Percentiles rank a stretch among this genome's conserved stretches.
Evolutionary conservation across 116 monocot genomes (phyloP).

Genomic region (Iris pallida): DNA sequence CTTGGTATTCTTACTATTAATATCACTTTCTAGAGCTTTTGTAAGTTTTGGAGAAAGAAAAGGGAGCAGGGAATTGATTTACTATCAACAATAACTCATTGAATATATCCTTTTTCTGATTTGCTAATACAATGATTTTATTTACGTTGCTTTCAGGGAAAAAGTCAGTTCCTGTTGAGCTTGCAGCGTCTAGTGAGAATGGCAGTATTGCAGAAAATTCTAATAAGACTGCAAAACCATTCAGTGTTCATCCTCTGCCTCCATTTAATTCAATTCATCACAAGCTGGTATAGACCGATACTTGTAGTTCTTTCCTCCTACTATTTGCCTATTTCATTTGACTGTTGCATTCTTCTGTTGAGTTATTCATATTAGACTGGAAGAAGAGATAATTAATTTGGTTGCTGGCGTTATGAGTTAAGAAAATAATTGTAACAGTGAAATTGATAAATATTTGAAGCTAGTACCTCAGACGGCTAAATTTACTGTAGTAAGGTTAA

Average conservation of each 20-base stretch:
- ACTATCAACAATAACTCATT: too few species aligned
- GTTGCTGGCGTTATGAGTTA: too few species aligned
- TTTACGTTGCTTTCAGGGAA: constrained; percentile 29
- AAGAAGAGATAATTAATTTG: too few species aligned
- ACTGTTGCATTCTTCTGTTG: neutral
- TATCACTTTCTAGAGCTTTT: too few species aligned
- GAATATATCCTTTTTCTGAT: too few species aligned
- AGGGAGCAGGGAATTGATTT: too few species aligned
- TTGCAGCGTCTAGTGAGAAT: constrained; percentile 31
- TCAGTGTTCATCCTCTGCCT: constrained; percentile 45
- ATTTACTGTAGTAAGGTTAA: too few species aligned
- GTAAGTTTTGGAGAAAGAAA: too few species aligned
- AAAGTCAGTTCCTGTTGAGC: constrained; percentile 40
- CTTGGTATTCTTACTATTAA: too few species aligned
- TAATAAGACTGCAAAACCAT: constrained; percentile 32
- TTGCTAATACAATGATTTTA: neutral
- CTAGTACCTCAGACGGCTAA: neutral
- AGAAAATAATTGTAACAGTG: neutral
- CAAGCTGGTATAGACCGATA: constrained; percentile 24
- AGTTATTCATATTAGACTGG: neutral
- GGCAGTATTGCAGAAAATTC: constrained; percentile 25
- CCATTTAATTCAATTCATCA: constrained; percentile 15
- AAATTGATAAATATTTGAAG: neutral
- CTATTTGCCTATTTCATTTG: neutral
- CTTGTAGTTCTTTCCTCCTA: neutral